Conservation (phyloP, 225 moss, liverwort and hornwort genomes). For the Physcomitrium patens region DNA sequence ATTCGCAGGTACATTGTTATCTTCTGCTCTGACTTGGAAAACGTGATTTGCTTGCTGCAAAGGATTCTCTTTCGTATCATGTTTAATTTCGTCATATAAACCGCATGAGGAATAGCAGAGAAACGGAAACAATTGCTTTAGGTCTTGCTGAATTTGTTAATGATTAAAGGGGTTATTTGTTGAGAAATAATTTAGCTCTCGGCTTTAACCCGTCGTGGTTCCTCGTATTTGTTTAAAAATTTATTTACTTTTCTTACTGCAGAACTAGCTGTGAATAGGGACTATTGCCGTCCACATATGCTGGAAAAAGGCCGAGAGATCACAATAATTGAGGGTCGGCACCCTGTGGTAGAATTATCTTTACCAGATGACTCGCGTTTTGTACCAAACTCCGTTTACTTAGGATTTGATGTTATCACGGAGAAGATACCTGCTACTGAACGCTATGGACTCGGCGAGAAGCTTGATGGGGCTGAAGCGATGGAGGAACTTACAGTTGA, state of each 20-base stretch:
- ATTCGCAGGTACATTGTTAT: slow-evolving; percentile 60
- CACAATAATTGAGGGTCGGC: slow-evolving; percentile 69
- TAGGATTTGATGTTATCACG: slow-evolving; percentile 44
- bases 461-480: slow-evolving; percentile 21
- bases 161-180: slow-evolving; percentile 10
- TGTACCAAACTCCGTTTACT: slow-evolving; percentile 65
- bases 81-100: slow-evolving; percentile 12
- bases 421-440: slow-evolving; percentile 19
- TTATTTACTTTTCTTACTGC: slow-evolving; percentile 28
- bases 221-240: slow-evolving; percentile 9
- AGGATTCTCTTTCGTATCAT: slow-evolving; percentile 7
- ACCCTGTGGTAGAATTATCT: slow-evolving; percentile 70
- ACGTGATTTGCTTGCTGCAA: slow-evolving; percentile 13
- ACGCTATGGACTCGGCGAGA: slow-evolving; percentile 14
- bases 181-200: slow-evolving; percentile 13
- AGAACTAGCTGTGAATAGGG: slow-evolving; percentile 73
- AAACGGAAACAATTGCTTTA: not conserved
- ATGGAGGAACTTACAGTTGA: slow-evolving; percentile 41
- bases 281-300: slow-evolving; percentile 65
- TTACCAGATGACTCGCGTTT: slow-evolving; percentile 48
- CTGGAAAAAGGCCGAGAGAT: slow-evolving; percentile 68
- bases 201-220: slow-evolving; percentile 1
- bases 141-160: slow-evolving; percentile 2
- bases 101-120: not conserved
- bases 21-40: slow-evolving; percentile 24